phyloP scores from a whole-genome alignment of 495 filamentous ascomycete genomes.

The Penicillium subrubescens region DNA sequence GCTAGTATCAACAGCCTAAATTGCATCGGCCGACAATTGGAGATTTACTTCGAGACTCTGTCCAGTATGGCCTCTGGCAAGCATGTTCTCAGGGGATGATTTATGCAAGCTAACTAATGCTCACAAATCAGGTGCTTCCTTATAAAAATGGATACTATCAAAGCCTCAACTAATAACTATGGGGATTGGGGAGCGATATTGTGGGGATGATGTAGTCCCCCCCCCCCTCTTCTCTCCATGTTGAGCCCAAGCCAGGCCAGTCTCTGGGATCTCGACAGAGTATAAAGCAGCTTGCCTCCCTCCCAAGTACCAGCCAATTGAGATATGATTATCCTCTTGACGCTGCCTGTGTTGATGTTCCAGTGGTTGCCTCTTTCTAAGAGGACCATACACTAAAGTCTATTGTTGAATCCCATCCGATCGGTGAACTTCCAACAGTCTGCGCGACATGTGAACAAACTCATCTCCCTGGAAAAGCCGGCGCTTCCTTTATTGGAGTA shows the following conservation, averaged over 20 bases:
- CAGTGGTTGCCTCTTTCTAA: no score
- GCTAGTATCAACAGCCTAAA: neutral
- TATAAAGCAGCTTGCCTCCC: neutral
- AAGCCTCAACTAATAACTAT: conserved; percentile 1
- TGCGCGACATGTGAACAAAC: neutral
- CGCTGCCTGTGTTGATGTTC: neutral
- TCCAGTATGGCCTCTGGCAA: no score
- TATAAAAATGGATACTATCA: neutral
- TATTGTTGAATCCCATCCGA: neutral
- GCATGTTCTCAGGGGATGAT: no score
- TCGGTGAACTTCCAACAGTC: neutral
- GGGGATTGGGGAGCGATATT: neutral
- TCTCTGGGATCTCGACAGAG: neutral
- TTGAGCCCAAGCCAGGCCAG: neutral
- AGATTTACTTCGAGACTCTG: no score
- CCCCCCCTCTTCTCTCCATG: conserved; percentile 1
- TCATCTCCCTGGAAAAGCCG: neutral
- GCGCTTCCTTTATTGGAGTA: neutral
- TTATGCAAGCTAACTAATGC: neutral
- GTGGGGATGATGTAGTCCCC: conserved; percentile 22
- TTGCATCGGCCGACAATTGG: no score
- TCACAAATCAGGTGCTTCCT: neutral
- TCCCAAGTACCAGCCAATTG: neutral
- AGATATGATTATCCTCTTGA: neutral
- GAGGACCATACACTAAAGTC: neutral